phyloP scores from a whole-genome alignment of 106 monocot species.

The Dendrobium catenatum region DNA sequence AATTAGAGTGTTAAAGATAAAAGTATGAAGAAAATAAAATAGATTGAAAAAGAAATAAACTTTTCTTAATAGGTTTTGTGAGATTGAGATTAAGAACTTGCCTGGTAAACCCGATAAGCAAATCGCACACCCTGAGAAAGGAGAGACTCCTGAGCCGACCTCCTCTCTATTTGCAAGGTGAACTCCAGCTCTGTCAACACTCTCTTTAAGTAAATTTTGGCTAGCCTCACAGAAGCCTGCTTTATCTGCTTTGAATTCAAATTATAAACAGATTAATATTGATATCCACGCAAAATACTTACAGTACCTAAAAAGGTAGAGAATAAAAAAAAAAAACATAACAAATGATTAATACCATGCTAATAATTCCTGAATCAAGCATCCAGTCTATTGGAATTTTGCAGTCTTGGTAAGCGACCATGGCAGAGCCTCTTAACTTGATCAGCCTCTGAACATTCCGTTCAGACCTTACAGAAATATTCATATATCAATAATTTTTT shows the following conservation, averaged over 20 bases:
- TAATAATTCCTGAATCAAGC: conserved; percentile 77
- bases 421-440: conserved; percentile 37
- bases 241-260: conserved; percentile 40
- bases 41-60: too few species aligned
- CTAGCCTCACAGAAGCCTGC: conserved; percentile 52
- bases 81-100: not conserved
- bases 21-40: not conserved
- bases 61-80: too few species aligned
- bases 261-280: not conserved
- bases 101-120: conserved; percentile 81
- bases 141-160: conserved; percentile 42
- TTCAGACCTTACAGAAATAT: conserved; percentile 41
- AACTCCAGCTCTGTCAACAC: conserved; percentile 54
- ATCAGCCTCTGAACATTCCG: conserved; percentile 45
- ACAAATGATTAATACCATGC: conserved; percentile 28
- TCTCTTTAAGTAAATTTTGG: conserved; percentile 60
- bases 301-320: not conserved
- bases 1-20: not conserved
- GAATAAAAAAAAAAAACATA: too few species aligned
- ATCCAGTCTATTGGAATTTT: conserved; percentile 84
- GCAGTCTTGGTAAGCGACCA: conserved; percentile 40
- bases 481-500: too few species aligned
- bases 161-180: conserved; percentile 35
- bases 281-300: not conserved
- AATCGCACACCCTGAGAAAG: conserved; percentile 68